Evolutionary conservation across 495 filamentous ascomycete genomes (phyloP).

Genomic region (Pyrenula massariospora): DNA sequence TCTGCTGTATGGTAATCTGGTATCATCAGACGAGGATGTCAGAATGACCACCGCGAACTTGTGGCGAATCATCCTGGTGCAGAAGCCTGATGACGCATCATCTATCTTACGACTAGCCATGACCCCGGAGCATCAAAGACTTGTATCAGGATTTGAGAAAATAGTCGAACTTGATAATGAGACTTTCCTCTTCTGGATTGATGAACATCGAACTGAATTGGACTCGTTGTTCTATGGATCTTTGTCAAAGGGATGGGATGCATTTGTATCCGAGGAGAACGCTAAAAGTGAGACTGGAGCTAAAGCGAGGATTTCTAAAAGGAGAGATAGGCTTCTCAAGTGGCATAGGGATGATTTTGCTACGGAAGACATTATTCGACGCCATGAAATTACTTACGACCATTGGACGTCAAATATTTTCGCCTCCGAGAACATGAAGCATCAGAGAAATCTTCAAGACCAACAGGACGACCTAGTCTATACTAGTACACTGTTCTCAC

Average conservation of each 20-base stretch:
- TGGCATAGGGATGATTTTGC: conserved; percentile 60
- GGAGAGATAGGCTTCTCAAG: conserved; percentile 68
- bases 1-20: conserved; percentile 72
- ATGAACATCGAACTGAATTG: conserved; percentile 68
- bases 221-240: conserved; percentile 68
- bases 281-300: conserved; percentile 59
- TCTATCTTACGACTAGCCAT: conserved; percentile 58
- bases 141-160: conserved; percentile 72
- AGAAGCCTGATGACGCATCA: conserved; percentile 78
- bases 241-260: conserved; percentile 71
- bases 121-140: conserved; percentile 50
- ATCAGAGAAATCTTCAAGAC: conserved; percentile 78
- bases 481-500: conserved; percentile 57
- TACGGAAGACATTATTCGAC: conserved; percentile 57
- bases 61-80: conserved; percentile 83
- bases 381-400: conserved; percentile 71
- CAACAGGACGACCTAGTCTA: conserved; percentile 78
- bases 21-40: conserved; percentile 49
- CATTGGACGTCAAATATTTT: conserved; percentile 94
- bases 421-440: conserved; percentile 80
- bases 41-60: conserved; percentile 71
- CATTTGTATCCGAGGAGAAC: conserved; percentile 74
- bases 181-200: conserved; percentile 78
- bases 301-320: conserved; percentile 52
- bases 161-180: conserved; percentile 78